phyloP scores from a whole-genome alignment of 2,329 filamentous ascomycete genomes.

The Fusarium tanahbumbuense region DNA sequence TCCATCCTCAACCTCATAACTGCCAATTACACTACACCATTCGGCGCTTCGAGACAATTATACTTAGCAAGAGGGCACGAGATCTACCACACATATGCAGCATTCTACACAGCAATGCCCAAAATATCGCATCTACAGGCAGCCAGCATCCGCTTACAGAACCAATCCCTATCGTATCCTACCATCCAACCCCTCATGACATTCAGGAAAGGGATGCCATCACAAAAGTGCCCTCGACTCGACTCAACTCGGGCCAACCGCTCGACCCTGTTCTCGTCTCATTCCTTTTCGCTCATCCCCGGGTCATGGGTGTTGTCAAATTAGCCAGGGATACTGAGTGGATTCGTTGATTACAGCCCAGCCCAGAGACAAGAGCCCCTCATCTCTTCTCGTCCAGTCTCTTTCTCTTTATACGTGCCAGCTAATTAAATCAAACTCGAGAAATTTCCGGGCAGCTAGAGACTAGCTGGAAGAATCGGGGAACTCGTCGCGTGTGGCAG shows the following conservation, averaged over 20 bases:
- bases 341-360: slow-evolving; percentile 4
- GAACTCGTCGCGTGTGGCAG: slow-evolving; percentile 19
- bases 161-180: slow-evolving; percentile 27
- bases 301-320: slow-evolving; percentile 28
- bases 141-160: slow-evolving; percentile 23
- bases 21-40: slow-evolving; percentile 17
- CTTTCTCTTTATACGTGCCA: neutral
- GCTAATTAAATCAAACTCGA: slow-evolving; percentile 23
- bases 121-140: slow-evolving; percentile 13
- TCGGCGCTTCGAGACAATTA: slow-evolving; percentile 22
- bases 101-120: neutral
- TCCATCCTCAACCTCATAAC: slow-evolving; percentile 5
- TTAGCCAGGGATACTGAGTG: slow-evolving; percentile 36
- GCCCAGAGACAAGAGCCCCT: neutral
- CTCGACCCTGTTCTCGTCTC: slow-evolving; percentile 22
- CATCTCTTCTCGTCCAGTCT: neutral
- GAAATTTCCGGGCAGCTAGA: slow-evolving; percentile 20
- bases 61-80: slow-evolving; percentile 24
- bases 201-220: neutral
- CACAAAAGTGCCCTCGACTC: slow-evolving; percentile 7
- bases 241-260: slow-evolving; percentile 22
- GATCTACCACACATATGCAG: slow-evolving; percentile 23
- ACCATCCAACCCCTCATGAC: slow-evolving; percentile 21
- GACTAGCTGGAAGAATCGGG: slow-evolving; percentile 1
- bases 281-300: slow-evolving; percentile 32